These are phyloP conservation scores for Plasmopara muralis DNA, from an alignment of 352 stramenopile species.

Conservation along the genomic window DNA sequence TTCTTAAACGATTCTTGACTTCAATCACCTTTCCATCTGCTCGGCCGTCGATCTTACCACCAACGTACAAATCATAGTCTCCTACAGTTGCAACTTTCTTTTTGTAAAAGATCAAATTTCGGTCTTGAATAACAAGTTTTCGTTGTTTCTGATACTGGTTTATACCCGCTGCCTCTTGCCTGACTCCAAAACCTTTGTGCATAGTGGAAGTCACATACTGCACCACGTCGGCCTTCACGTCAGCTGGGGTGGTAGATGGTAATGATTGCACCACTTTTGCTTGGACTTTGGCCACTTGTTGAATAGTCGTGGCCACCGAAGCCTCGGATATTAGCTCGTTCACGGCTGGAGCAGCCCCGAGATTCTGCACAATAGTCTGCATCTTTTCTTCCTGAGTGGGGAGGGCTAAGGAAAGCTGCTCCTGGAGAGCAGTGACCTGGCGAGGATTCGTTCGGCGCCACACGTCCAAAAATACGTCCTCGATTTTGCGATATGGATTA, in stretches of 20 bases:
- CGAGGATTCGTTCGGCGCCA: constrained; percentile 76
- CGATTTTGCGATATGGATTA: constrained; percentile 79
- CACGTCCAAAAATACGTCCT: constrained; percentile 72
- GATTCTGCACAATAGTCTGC: constrained; percentile 41
- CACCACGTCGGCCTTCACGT: constrained; percentile 58
- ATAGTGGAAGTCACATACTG: constrained; percentile 72
- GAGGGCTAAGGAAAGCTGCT: constrained; percentile 39
- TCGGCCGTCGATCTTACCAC: constrained; percentile 79
- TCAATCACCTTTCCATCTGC: constrained; percentile 75
- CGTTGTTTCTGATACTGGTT: constrained; percentile 57
- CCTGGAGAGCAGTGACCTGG: constrained; percentile 44
- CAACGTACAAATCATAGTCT: constrained; percentile 53
- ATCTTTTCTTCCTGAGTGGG: constrained; percentile 48
- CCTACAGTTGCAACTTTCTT: constrained; percentile 48
- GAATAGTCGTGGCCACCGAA: constrained; percentile 36
- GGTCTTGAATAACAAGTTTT: constrained; percentile 51
- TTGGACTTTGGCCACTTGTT: constrained; percentile 31
- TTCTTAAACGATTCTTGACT: constrained; percentile 75
- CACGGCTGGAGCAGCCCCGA: constrained; percentile 51
- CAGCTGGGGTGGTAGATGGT: constrained; percentile 34
- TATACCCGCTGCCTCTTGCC: constrained; percentile 60
- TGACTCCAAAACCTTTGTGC: constrained; percentile 68
- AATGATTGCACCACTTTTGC: constrained; percentile 45
- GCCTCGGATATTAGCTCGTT: constrained; percentile 51
- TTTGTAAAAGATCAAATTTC: constrained; percentile 73